Percentiles rank a stretch among this genome's conserved stretches.
These are phyloP conservation scores for Nectriaceae sp. DNA, from an alignment of 2,329 filamentous ascomycete species.

Conservation along the genomic window DNA sequence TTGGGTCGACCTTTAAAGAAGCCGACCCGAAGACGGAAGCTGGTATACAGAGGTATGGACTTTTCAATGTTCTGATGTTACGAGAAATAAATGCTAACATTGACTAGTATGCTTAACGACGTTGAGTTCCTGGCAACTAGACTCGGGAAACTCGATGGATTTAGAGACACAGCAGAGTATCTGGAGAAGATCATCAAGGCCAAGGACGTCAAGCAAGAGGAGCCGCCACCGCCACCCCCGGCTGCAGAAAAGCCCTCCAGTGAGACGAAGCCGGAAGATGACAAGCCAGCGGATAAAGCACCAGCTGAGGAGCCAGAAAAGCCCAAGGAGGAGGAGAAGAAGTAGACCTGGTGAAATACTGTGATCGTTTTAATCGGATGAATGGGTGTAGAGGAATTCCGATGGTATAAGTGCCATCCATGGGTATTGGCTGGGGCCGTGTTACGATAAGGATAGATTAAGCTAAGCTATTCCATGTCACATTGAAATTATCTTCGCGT, in stretches of 20 bases:
- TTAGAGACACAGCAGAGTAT: conserved; percentile 70
- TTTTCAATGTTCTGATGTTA: too few relatives aligned
- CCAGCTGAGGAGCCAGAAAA: conserved; percentile 14
- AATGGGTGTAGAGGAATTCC: too few relatives aligned
- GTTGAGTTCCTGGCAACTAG: conserved; percentile 71
- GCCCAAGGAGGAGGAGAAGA: conserved; percentile 20
- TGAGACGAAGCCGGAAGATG: conserved; percentile 11
- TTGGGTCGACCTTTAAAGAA: conserved; percentile 69
- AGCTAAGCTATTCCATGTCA: neutral
- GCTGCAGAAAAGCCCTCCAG: neutral
- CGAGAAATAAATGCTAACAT: conserved; percentile 16
- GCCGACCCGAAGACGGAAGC: conserved; percentile 64
- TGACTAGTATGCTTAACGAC: conserved; percentile 71
- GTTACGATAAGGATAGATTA: neutral
- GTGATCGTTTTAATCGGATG: neutral
- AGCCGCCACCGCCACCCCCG: neutral
- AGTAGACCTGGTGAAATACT: conserved; percentile 15
- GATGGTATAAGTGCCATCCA: too few relatives aligned
- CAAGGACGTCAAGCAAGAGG: conserved; percentile 50
- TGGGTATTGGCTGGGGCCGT: too few relatives aligned
- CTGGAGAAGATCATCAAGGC: conserved; percentile 65
- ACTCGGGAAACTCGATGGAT: conserved; percentile 77
- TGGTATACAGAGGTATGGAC: conserved; percentile 70
- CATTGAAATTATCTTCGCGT: too few relatives aligned
- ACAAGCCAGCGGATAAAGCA: conserved; percentile 14